phyloP scores from a whole-genome alignment of 306 rosid genomes.

The Citrullus colocynthis region DNA sequence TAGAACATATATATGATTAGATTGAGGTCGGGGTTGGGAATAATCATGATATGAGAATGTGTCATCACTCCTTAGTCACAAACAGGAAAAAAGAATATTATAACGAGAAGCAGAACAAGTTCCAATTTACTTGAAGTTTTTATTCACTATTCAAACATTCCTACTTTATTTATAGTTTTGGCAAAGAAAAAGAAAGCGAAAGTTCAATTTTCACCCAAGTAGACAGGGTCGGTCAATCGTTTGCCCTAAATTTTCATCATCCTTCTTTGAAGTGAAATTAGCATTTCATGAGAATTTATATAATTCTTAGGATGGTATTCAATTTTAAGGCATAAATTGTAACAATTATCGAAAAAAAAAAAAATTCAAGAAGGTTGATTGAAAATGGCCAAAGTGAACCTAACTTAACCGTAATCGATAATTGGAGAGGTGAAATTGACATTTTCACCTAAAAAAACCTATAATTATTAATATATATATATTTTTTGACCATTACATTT shows the following conservation, averaged over 20 bases:
- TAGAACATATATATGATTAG: neutral
- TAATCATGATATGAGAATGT: neutral
- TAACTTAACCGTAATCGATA: too few species aligned
- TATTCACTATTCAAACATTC: neutral
- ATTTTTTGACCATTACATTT: too few species aligned
- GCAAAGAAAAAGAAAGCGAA: neutral
- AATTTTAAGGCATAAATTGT: neutral
- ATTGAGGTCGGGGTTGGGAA: neutral
- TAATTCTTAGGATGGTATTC: too few species aligned
- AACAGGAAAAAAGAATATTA: neutral
- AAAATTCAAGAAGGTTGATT: too few species aligned
- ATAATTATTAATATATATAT: too few species aligned
- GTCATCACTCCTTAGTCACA: too few species aligned
- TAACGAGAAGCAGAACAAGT: neutral
- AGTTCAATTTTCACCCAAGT: neutral
- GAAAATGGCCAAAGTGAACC: too few species aligned
- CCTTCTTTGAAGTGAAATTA: neutral
- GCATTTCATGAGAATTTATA: too few species aligned
- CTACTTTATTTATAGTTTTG: neutral
- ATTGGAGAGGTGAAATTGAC: too few species aligned
- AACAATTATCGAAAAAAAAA: too few species aligned
- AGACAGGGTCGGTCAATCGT: neutral
- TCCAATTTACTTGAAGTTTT: neutral
- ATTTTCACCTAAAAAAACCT: too few species aligned
- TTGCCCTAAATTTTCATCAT: neutral